phyloP scores from a whole-genome alignment of 768 basidiomycete genomes.

The Paxillus rubicundulus region DNA sequence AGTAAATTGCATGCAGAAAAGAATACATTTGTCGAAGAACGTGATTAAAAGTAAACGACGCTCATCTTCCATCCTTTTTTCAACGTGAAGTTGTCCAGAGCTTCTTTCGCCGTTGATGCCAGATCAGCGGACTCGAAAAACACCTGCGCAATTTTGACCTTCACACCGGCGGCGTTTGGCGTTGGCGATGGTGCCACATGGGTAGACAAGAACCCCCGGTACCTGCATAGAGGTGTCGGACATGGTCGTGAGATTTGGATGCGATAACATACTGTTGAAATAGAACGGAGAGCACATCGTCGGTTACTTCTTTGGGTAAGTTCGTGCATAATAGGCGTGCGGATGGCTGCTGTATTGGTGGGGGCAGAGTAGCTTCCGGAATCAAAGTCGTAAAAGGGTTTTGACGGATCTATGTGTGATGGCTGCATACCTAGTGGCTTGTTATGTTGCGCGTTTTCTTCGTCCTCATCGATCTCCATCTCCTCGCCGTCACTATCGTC shows the following conservation, averaged over 20 bases:
- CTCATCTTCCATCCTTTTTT: slow-evolving; percentile 86
- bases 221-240: slow-evolving; percentile 44
- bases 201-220: slow-evolving; percentile 76
- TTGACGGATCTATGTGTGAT: slow-evolving; percentile 1
- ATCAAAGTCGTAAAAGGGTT: slow-evolving; percentile 17
- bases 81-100: slow-evolving; percentile 80
- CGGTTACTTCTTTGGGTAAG: slow-evolving; percentile 86
- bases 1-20: slow-evolving; percentile 5
- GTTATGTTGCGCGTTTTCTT: slow-evolving; percentile 48
- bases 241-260: neutral
- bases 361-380: slow-evolving; percentile 40
- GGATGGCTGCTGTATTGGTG: slow-evolving; percentile 52
- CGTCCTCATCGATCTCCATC: slow-evolving; percentile 95
- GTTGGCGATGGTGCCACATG: slow-evolving; percentile 68
- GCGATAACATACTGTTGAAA: slow-evolving; percentile 80
- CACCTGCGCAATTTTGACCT: slow-evolving; percentile 79
- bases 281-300: slow-evolving; percentile 79
- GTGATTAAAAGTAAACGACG: slow-evolving; percentile 58
- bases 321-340: slow-evolving; percentile 75
- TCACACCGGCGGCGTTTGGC: slow-evolving; percentile 59
- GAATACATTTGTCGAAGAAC: slow-evolving; percentile 10
- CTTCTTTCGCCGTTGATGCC: slow-evolving; percentile 75
- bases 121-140: slow-evolving; percentile 73
- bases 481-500: slow-evolving; percentile 74
- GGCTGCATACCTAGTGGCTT: slow-evolving; percentile 47